These are phyloP conservation scores for Malassezia globosa DNA, from an alignment of 1,284 basidiomycete species.

Conservation along the genomic window DNA sequence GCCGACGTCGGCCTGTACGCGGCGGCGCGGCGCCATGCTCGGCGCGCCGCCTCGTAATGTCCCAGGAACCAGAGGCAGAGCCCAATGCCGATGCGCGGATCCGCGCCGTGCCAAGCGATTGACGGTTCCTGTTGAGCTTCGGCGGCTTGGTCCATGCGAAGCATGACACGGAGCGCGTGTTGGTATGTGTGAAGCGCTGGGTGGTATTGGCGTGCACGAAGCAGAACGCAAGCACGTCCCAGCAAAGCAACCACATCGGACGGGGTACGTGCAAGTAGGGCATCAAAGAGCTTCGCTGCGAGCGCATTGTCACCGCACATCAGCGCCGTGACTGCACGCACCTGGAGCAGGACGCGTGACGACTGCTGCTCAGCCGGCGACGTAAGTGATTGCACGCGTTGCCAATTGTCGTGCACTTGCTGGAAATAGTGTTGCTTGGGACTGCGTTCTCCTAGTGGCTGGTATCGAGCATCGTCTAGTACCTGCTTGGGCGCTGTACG, in stretches of 20 bases:
- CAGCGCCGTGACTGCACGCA: constrained; percentile 24
- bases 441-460: constrained; percentile 22
- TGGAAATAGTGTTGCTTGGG: constrained; percentile 27
- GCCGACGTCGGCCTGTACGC: constrained; percentile 22
- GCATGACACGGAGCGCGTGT: constrained; percentile 28
- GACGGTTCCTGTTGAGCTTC: constrained; percentile 17
- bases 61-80: constrained; percentile 41
- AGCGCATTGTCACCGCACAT: constrained; percentile 28
- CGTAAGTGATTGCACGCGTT: constrained; percentile 21
- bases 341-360: constrained; percentile 25
- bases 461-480: constrained; percentile 33
- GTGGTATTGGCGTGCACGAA: constrained; percentile 31
- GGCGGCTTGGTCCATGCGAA: constrained; percentile 26
- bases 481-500: constrained; percentile 34
- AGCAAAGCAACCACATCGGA: constrained; percentile 34
- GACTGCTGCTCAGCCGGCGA: constrained; percentile 19
- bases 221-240: constrained; percentile 37
- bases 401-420: constrained; percentile 17
- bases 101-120: constrained; percentile 32
- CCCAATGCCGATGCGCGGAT: constrained; percentile 43
- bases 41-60: constrained; percentile 31
- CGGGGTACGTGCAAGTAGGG: constrained; percentile 24
- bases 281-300: constrained; percentile 24
- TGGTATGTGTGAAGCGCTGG: constrained; percentile 39
- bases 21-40: constrained; percentile 41